Base-by-base conservation (phyloP, 2,329 filamentous ascomycete species). In the Fusarium setosum region DNA sequence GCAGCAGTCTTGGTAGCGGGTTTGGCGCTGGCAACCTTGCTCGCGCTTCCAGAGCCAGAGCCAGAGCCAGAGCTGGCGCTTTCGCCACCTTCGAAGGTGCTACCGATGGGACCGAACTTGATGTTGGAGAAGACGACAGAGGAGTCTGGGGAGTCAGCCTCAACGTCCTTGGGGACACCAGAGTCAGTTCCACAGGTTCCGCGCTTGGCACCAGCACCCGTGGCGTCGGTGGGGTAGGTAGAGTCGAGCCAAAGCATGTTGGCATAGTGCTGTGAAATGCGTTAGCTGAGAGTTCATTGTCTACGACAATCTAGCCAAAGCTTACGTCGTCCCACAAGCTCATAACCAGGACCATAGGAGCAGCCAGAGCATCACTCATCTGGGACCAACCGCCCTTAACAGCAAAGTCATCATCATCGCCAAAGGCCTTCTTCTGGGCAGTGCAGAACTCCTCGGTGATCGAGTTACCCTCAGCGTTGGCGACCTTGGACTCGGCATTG, bases 221-320 rank as follows among this genome's bases (percentile, higher is more conserved):
- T 81, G 13, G 77, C 67, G 65, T 79, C 72, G 62, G 80, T 79
- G 37, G 89, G 89, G 81, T 85, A 90, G 74, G 79, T 84, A 56
- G 85, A 86, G 80, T 92, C 90, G 67, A 93, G 85, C 90, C 90
- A 93, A 70, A 90, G 84, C 89, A 92, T 92, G 79, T 89, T 84
- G 71, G 85, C 79, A 58, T 84, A 76, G 77, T 91, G 85, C 73
- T 75, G n/a, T 11, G 18, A 4, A 10, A 8, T 32, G 35, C 8
- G 38, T 56, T 26, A 56, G 41, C 13, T 24, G 12, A 49, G n/a
- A 48, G 23, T 20, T 4, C 15, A 4, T 12, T 12, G n/a, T n/a
- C 21, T 31, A 18, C 17, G 11, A 13, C 2, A 26, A 6, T 1
- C 2, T 21, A 17, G 11, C 15, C 10, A n/a, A 40, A 17, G 70